Evolutionary conservation across 805 yeast species (phyloP), one percentile per base, ranked within the genome.

Genomic region (Ogataea allantospora): DNA sequence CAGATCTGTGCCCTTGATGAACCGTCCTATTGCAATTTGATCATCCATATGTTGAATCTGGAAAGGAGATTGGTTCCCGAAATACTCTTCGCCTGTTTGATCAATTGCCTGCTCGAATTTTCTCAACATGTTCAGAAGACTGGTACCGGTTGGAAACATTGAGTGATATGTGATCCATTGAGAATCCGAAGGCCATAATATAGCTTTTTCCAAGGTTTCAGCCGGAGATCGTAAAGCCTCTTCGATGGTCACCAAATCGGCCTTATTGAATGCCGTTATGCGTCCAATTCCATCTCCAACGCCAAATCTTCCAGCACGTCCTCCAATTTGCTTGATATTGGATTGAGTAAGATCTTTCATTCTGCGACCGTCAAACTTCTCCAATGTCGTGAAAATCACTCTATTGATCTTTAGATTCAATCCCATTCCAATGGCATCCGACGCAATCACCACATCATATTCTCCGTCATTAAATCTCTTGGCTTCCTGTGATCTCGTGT

Each of bases 371-470:
- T 88, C 77, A 50, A 74, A 89, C 60, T 93, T 93, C 33, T 58
- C 57, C 18, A 75, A 65, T 0, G 81, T 71, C 12, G 83, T 76
- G 55, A 93, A 89, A 1, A 93, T 73, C 5, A 93, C 75, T 43
- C 98, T 67, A 42, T 80, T 77, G 47, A 93, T 89, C 17, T 85
- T 81, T 53, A 93, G 67, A 55, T 93, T 93, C 37, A 93, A 69
- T 0, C 99, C 99, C 97, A 93, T 91, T 2, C 99, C 99, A 45
- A 93, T 80, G 0, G 99, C 99, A 65, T 93, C 98, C 2, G 96
- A 85, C 1, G 99, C 98, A 6, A 93, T 85, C 25, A 93, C 67
- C n/a, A 85, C 72, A 52, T 89, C 93, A 46, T 78, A 83, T 23
- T 74, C 73, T 2, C 95, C 91, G n/a, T 57, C 64, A 55, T 93